phyloP scores from a whole-genome alignment of 2,329 filamentous ascomycete genomes.

The Colletotrichum cuscutae region DNA sequence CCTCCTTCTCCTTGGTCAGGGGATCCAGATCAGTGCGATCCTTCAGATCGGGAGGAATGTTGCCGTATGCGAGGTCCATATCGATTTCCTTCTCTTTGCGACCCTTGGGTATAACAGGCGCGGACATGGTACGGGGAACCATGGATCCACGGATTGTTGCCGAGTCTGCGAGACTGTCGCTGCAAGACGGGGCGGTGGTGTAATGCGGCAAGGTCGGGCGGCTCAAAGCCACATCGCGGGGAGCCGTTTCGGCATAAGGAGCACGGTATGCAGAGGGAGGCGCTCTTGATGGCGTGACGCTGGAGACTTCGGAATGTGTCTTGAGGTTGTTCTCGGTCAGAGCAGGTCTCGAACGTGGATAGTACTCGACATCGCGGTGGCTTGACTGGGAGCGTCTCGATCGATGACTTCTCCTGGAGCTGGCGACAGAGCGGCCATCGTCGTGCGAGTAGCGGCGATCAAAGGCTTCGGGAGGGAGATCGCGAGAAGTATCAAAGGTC shows the following conservation, averaged over 20 bases:
- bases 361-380: constrained; percentile 38
- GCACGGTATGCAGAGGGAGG: constrained; percentile 51
- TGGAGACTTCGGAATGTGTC: constrained; percentile 63
- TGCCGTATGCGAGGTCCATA: constrained; percentile 92
- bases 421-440: constrained; percentile 48
- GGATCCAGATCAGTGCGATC: constrained; percentile 59
- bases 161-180: constrained; percentile 32
- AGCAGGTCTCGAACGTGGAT: constrained; percentile 45
- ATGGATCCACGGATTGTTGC: constrained; percentile 37
- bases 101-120: constrained; percentile 47
- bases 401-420: constrained; percentile 55
- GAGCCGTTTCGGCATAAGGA: constrained; percentile 56
- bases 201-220: constrained; percentile 35
- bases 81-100: constrained; percentile 70
- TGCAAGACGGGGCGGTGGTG: constrained; percentile 41
- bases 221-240: constrained; percentile 53
- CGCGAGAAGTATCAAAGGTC: constrained; percentile 57
- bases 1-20: constrained; percentile 61
- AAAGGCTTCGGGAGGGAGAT: constrained; percentile 32
- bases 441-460: constrained; percentile 44
- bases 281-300: constrained; percentile 54
- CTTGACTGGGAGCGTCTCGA: constrained; percentile 48
- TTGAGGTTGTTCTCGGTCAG: constrained; percentile 65
- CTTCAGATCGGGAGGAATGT: constrained; percentile 76
- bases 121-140: constrained; percentile 51